Evolutionary conservation across 768 basidiomycete genomes (phyloP), one percentile per base, ranked within the genome.

Genomic region (Tubosaeta sp.): DNA sequence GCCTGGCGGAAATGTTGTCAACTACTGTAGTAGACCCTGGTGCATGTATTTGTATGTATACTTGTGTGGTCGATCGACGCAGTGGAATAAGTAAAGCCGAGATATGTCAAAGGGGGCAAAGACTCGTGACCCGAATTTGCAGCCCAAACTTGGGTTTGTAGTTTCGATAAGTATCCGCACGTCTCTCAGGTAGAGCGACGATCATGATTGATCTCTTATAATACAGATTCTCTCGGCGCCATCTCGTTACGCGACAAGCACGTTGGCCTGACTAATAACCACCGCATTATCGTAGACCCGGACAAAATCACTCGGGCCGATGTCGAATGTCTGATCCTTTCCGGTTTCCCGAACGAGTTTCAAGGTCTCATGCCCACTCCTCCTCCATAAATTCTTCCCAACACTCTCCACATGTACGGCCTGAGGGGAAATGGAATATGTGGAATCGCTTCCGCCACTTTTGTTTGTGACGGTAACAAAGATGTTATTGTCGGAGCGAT

Each of bases 281-380:
- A 57, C 46, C 1, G 41, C 49, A n/a, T 61, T 48, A 8, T 46
- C 2, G 31, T 51, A 58, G 11, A 61, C 47, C 22, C 46, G 44
- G 11, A 61, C 40, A 38, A 54, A 58, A 31, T 58, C 55, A 21
- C 29, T 58, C 22, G 59, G 51, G 19, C 51, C 46, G 9, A 61
- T 46, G 3, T 5, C n/a, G 40, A 61, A 5, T n/a, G 5, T 4
- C 40, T 61, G 59, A 19, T n/a, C n/a, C 31, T 46, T 58, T 6
- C 55, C 46, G 7, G 46, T 44, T 0, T 59, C 49, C 30, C 59
- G 51, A 18, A 30, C 2, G 3, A 59, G 16, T 0, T 18, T 35
- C 52, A 58, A 4, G 9, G 41, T 54, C 46, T 60, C 59, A 12
- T 19, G 35, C 21, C 54, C 51, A 7, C 18, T 18, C 46, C 46